Conservation (phyloP, 257 asterid genomes). For the Verbena officinalis region DNA sequence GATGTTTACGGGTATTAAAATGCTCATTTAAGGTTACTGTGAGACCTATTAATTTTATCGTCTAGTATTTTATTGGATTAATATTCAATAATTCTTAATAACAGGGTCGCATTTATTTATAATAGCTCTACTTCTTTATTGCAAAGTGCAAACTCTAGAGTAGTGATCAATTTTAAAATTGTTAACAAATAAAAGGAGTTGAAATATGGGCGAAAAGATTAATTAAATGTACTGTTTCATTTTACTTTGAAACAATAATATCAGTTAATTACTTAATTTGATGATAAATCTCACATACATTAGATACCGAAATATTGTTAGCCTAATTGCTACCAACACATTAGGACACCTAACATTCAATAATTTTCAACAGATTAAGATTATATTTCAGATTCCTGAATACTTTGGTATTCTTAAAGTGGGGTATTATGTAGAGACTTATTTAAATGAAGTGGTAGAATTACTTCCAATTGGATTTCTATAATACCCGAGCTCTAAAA, state of each 20-base stretch:
- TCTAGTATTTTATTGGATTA: too few species aligned
- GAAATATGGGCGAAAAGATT: too few species aligned
- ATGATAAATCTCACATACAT: not conserved
- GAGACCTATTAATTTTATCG: not conserved
- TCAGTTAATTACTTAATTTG: not conserved
- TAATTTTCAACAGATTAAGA: too few species aligned
- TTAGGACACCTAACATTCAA: constrained; percentile 30
- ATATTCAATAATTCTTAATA: not conserved
- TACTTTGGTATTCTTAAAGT: too few species aligned
- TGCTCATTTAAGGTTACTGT: not conserved
- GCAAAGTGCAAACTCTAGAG: too few species aligned
- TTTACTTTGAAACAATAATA: not conserved
- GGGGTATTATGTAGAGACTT: too few species aligned
- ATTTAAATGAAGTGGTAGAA: too few species aligned
- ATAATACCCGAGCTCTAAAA: too few species aligned
- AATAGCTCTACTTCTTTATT: not conserved
- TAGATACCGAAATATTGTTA: constrained; percentile 15
- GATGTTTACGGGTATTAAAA: too few species aligned
- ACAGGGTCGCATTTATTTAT: not conserved
- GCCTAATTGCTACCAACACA: constrained; percentile 31
- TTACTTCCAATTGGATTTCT: too few species aligned
- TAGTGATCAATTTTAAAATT: not conserved
- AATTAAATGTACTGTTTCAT: not conserved
- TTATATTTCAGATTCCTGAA: too few species aligned
- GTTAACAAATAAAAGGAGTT: too few species aligned